These are phyloP conservation scores for Rhodotorula sp. DNA, from an alignment of 1,284 basidiomycete species.

Conservation along the genomic window DNA sequence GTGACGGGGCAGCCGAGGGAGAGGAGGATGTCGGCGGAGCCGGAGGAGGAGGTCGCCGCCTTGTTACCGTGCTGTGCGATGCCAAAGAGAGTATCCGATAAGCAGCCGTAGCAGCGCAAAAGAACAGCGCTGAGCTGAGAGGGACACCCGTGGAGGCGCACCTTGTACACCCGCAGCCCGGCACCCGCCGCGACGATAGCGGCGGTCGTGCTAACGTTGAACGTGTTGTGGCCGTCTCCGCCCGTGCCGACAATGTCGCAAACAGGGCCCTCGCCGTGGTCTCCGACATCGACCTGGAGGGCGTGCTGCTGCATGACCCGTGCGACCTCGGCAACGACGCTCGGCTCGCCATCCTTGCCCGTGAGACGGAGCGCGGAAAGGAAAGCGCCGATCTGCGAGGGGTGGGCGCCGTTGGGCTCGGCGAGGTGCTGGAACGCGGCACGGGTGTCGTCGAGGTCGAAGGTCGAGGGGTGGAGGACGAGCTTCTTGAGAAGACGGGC, in stretches of 20 bases:
- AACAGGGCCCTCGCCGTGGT: conserved; percentile 32
- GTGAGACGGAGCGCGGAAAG: conserved; percentile 44
- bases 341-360: conserved; percentile 44
- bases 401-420: conserved; percentile 17
- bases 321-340: conserved; percentile 65
- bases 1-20: conserved; percentile 80
- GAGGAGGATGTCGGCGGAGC: conserved; percentile 89
- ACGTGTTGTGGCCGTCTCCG: conserved; percentile 96
- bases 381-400: conserved; percentile 47
- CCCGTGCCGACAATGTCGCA: conserved; percentile 72
- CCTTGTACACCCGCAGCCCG: conserved; percentile 90
- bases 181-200: conserved; percentile 93
- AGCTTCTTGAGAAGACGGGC: conserved; percentile 41
- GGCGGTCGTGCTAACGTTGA: conserved; percentile 96
- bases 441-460: conserved; percentile 31
- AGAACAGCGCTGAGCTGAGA: not conserved
- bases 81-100: not conserved
- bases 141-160: conserved; percentile 53
- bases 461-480: conserved; percentile 27
- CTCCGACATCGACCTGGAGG: conserved; percentile 60
- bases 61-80: conserved; percentile 77
- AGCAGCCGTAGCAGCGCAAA: too few species aligned
- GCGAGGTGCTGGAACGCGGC: conserved; percentile 41
- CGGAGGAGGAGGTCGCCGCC: conserved; percentile 91
- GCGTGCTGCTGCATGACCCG: conserved; percentile 69